phyloP scores from a whole-genome alignment of 1,284 basidiomycete species.

The Sparassis latifolia region DNA sequence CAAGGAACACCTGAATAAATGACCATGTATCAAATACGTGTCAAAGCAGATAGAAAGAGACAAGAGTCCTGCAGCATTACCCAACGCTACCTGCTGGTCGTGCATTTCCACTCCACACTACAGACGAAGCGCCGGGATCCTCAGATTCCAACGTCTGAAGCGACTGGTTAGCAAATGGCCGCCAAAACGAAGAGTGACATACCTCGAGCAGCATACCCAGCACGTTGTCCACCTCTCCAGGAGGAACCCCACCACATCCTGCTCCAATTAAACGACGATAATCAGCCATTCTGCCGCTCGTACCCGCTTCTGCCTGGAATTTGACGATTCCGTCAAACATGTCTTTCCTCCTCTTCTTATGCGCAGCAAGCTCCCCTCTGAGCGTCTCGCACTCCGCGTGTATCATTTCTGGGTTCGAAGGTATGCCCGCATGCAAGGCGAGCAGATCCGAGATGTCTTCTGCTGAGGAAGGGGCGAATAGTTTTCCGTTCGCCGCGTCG shows the following conservation, averaged over 20 bases:
- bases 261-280: slow-evolving; percentile 84
- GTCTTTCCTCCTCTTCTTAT: slow-evolving; percentile 60
- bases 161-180: neutral
- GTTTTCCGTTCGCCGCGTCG: slow-evolving; percentile 47
- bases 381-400: slow-evolving; percentile 54
- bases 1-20: too few relatives aligned
- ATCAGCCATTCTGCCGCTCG: slow-evolving; percentile 80
- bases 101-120: slow-evolving; percentile 28
- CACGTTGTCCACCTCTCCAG: slow-evolving; percentile 79
- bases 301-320: slow-evolving; percentile 85
- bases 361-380: slow-evolving; percentile 58
- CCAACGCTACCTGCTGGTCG: too few relatives aligned
- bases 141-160: slow-evolving; percentile 66
- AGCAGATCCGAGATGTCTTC: slow-evolving; percentile 64
- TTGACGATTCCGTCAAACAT: slow-evolving; percentile 72
- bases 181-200: slow-evolving; percentile 16
- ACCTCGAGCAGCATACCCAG: slow-evolving; percentile 82
- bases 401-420: slow-evolving; percentile 51
- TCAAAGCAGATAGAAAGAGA: too few relatives aligned
- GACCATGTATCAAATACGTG: too few relatives aligned
- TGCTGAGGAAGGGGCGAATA: slow-evolving; percentile 36
- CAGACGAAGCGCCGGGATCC: slow-evolving; percentile 43
- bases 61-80: too few relatives aligned
- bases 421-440: slow-evolving; percentile 48
- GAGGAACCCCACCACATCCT: slow-evolving; percentile 83